Conservation (phyloP, 2,329 filamentous ascomycete genomes). For the Pseudocercospora cruenta region DNA sequence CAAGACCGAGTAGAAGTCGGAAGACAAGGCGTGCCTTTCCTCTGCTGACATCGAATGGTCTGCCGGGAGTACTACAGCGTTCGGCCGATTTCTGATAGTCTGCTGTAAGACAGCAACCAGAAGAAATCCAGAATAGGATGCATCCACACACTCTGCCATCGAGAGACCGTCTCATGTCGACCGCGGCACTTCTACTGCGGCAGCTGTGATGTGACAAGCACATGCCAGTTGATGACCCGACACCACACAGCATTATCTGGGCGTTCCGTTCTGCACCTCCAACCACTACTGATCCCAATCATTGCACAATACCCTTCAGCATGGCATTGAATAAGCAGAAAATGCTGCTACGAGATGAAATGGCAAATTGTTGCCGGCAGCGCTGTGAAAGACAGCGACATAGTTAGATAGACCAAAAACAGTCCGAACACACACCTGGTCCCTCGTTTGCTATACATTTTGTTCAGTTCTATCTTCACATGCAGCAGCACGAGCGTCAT, state of each 20-base stretch:
- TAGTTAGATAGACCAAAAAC: constrained; percentile 30
- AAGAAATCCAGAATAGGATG: neutral
- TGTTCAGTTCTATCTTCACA: neutral
- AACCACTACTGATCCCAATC: constrained; percentile 18
- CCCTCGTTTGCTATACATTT: neutral
- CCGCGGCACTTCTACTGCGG: neutral
- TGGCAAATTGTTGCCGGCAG: constrained; percentile 12
- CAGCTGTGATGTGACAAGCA: neutral
- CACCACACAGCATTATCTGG: constrained; percentile 29
- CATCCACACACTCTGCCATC: neutral
- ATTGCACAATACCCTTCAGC: constrained; percentile 29
- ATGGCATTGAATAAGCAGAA: constrained; percentile 25
- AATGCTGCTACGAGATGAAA: constrained; percentile 13
- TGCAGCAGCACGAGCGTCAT: neutral
- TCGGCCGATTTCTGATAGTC: neutral
- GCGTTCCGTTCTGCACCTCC: constrained; percentile 33
- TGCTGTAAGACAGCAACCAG: neutral
- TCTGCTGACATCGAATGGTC: neutral
- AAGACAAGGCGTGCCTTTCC: neutral
- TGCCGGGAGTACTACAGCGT: neutral
- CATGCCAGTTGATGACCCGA: constrained; percentile 5
- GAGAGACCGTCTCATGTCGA: neutral
- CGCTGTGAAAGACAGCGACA: constrained; percentile 18
- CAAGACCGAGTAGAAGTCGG: constrained; percentile 36
- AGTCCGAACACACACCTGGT: neutral